phyloP scores from a whole-genome alignment of 2,329 filamentous ascomycete species.

The Paraphaeosphaeria minitans region DNA sequence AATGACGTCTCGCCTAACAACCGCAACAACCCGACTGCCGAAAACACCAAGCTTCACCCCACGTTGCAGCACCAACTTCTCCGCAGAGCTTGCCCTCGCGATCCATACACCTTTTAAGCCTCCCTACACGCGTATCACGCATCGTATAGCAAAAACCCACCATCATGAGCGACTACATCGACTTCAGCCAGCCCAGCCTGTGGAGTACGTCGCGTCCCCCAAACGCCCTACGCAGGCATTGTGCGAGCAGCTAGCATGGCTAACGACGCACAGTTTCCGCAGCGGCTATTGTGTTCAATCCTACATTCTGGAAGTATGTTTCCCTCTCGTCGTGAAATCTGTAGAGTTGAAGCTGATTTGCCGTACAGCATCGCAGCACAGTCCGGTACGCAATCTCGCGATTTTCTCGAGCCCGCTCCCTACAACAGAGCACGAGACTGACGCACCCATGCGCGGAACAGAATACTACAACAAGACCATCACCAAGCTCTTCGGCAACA shows the following conservation, averaged over 20 bases:
- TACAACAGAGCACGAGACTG: neutral
- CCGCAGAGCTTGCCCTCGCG: neutral
- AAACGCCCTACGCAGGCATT: neutral
- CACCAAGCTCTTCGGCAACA: conserved; percentile 83
- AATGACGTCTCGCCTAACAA: conserved; percentile 35
- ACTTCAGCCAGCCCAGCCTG: conserved; percentile 54
- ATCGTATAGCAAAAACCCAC: neutral
- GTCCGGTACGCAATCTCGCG: conserved; percentile 62
- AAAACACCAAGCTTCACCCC: conserved; percentile 17
- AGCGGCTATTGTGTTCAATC: conserved; percentile 87
- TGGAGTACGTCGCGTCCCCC: conserved; percentile 48
- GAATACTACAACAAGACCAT: conserved; percentile 92
- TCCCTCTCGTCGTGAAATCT: neutral
- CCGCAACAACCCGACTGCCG: conserved; percentile 19
- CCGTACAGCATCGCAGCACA: conserved; percentile 72
- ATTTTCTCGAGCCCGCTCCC: neutral
- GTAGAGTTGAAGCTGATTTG: neutral
- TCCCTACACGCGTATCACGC: neutral
- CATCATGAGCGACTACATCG: conserved; percentile 40
- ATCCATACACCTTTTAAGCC: neutral
- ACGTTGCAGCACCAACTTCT: conserved; percentile 7
- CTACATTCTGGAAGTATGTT: conserved; percentile 96
- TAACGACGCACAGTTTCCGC: conserved; percentile 68
- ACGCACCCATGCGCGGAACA: conserved; percentile 43
- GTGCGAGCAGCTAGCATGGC: neutral